Evolutionary conservation across 768 basidiomycete genomes (phyloP).

Genomic region (Lactarius evosmus): DNA sequence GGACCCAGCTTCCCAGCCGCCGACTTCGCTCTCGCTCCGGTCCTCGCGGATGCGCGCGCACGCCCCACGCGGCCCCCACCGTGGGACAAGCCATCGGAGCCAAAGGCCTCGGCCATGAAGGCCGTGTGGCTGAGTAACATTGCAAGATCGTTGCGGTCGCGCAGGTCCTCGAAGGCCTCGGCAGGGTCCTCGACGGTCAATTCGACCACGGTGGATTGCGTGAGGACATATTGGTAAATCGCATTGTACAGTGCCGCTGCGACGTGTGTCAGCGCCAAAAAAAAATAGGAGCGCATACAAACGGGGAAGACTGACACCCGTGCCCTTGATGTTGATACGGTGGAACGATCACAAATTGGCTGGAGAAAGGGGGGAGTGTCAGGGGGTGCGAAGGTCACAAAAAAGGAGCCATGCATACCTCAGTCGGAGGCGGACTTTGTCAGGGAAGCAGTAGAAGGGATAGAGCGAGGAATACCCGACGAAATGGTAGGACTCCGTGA

Average conservation of each 20-base stretch:
- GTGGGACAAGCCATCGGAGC: constrained; percentile 34
- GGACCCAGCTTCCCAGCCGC: constrained; percentile 67
- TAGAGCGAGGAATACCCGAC: constrained; percentile 93
- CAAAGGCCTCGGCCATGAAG: constrained; percentile 74
- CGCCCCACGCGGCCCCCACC: constrained; percentile 42
- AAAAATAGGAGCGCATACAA: neutral
- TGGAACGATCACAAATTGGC: constrained; percentile 91
- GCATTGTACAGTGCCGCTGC: constrained; percentile 84
- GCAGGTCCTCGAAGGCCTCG: constrained; percentile 94
- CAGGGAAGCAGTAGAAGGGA: constrained; percentile 95
- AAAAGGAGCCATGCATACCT: constrained; percentile 48
- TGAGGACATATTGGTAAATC: constrained; percentile 73
- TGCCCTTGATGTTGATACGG: constrained; percentile 89
- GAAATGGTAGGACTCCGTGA: constrained; percentile 77
- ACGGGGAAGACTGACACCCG: constrained; percentile 62
- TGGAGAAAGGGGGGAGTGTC: constrained; percentile 34
- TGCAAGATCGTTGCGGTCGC: constrained; percentile 86
- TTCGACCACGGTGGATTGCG: constrained; percentile 72
- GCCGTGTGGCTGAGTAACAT: constrained; percentile 63
- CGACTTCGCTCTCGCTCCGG: constrained; percentile 23
- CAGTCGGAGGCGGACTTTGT: constrained; percentile 79
- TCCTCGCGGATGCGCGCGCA: constrained; percentile 28
- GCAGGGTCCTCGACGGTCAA: constrained; percentile 97
- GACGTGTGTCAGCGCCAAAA: constrained; percentile 6
- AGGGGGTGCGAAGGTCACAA: neutral